Base-by-base conservation (phyloP, 805 yeast genomes). In the Naumovozyma dairenensis region DNA sequence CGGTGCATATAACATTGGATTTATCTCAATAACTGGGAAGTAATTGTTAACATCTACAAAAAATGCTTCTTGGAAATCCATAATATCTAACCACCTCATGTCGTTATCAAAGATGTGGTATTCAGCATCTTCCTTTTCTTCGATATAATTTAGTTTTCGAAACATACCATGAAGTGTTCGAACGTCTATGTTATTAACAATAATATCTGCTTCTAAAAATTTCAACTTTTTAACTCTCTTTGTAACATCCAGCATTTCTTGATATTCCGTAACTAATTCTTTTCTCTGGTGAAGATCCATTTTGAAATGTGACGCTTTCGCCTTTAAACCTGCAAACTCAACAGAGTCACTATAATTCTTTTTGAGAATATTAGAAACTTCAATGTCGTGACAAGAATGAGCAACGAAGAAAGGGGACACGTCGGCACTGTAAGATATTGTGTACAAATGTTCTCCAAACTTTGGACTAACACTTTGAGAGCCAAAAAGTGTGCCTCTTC, bases 361-460 rank as follows among this genome's bases (percentile, higher is more conserved):
- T 24, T 37, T 43, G n/a, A 36, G 16, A 10, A 35, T 28, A 19
- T 43, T 43, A 12, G 42, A 39, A 4, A 67, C 56, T 25, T 64
- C 66, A 33, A 58, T 37, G 25, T 60, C 63, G 20, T 77, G 66
- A 48, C 80, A 80, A 16, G 77, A 66, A 55, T 87, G 94, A 1
- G 89, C 66, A 9, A 89, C 60, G 43, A 74, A 83, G 13, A 92
- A 60, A 1, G 94, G 87, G 18, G 74, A 66, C 30, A 89, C 60
- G 35, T 71, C 69, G 26, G 94, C 77, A 41, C 72, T 77, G 52
- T 84, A 89, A 49, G 87, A 83, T 40, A 85, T 79, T 2, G 95
- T 78, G 44, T 66, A 73, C 26, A 87, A 61, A 53, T 79, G 82
- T 32, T 72, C 69, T 0, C 93, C 81, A 48, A 87, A 80, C 54